Evolutionary conservation across 2,329 filamentous ascomycete species (phyloP).

Genomic region (Colletotrichum sp.): DNA sequence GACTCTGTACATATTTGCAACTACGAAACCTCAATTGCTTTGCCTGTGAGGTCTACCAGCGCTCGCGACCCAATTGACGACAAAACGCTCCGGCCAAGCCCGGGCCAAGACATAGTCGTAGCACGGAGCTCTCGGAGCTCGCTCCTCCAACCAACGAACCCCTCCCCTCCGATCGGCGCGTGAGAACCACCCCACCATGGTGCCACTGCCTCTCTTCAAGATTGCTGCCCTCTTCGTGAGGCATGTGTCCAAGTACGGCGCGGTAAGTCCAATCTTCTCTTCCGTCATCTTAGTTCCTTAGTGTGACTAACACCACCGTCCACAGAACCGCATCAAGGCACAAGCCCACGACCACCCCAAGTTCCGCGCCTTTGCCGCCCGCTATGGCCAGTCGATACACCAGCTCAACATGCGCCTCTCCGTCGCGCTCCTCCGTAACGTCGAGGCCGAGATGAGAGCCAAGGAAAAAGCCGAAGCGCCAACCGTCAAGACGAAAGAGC

Average conservation of each 20-base stretch:
- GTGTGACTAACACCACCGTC: constrained; percentile 1
- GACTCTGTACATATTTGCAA: background rate
- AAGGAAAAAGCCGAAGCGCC: constrained; percentile 68
- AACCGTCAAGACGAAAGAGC: constrained; percentile 69
- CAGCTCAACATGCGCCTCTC: constrained; percentile 71
- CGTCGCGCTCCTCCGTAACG: constrained; percentile 63
- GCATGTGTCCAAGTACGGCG: constrained; percentile 73
- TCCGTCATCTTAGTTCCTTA: background rate
- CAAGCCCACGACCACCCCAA: constrained; percentile 69
- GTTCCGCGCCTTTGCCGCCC: constrained; percentile 65
- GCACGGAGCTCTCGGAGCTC: constrained; percentile 15
- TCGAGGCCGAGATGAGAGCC: constrained; percentile 60
- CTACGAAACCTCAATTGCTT: background rate
- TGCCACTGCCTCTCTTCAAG: constrained; percentile 71
- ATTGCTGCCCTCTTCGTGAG: constrained; percentile 68
- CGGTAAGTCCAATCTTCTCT: constrained; percentile 51
- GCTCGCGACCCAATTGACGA: background rate
- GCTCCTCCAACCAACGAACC: constrained; percentile 4
- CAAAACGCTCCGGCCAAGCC: background rate
- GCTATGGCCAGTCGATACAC: constrained; percentile 68
- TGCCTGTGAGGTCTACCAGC: background rate
- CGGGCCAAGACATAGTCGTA: constrained; percentile 3
- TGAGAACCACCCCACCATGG: constrained; percentile 49
- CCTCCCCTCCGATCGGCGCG: background rate
- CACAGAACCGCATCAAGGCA: constrained; percentile 69